Evolutionary conservation across 73 alveolate genomes (phyloP).

Genomic region (Tetrahymena malaccensis): DNA sequence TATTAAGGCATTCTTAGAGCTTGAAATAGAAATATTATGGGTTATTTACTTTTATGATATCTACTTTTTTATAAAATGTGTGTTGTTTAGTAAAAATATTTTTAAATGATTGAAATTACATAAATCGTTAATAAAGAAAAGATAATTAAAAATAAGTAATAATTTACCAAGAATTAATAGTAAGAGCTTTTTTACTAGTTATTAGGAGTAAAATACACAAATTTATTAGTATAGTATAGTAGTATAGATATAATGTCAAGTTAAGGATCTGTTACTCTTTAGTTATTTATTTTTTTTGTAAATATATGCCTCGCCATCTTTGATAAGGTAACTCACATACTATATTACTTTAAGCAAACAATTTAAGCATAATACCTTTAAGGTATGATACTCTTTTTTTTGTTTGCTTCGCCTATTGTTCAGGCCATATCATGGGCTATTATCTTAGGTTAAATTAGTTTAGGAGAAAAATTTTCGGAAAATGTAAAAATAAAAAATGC

Average conservation of each 20-base stretch:
- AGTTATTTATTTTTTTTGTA: not conserved
- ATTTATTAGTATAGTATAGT: not conserved
- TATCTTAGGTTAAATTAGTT: not conserved
- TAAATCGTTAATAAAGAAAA: not conserved
- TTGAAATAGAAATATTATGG: too few relatives aligned
- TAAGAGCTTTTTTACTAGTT: too few relatives aligned
- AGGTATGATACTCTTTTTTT: not conserved
- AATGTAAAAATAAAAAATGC: not conserved
- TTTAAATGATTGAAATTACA: not conserved
- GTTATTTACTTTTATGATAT: too few relatives aligned
- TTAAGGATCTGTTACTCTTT: not conserved
- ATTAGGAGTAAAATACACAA: not conserved
- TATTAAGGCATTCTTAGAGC: too few relatives aligned
- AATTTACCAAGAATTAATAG: not conserved
- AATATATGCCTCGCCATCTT: not conserved
- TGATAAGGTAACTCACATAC: not conserved
- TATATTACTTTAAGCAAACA: not conserved
- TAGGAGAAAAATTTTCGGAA: not conserved
- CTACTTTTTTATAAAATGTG: not conserved
- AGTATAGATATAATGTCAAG: not conserved
- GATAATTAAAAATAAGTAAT: too few relatives aligned
- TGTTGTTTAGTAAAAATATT: too few relatives aligned
- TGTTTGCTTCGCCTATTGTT: not conserved
- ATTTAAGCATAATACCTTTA: not conserved
- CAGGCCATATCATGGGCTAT: not conserved